phyloP scores from a whole-genome alignment of 805 yeast species.

The Wickerhamiella siamensis region DNA sequence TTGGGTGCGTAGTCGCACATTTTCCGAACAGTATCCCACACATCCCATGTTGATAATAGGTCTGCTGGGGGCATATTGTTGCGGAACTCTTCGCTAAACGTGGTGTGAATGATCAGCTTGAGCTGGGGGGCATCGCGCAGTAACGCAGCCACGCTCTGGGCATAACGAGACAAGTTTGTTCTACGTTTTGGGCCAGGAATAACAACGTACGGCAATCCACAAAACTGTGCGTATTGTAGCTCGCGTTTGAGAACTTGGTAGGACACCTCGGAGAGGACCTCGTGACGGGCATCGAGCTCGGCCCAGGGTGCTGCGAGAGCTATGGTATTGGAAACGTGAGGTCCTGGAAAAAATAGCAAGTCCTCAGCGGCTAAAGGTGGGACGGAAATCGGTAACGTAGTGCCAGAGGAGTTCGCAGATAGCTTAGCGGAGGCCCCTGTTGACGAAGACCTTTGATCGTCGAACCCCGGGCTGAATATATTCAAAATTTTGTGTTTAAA shows the following conservation, averaged over 20 bases:
- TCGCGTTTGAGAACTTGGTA: conserved; percentile 45
- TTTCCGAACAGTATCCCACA: conserved; percentile 53
- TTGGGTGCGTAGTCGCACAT: conserved; percentile 40
- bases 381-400: conserved; percentile 19
- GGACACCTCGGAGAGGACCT: conserved; percentile 37
- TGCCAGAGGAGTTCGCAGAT: background rate
- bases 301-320: conserved; percentile 56
- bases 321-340: conserved; percentile 31
- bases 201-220: conserved; percentile 42
- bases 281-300: conserved; percentile 45
- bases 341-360: conserved; percentile 31
- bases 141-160: conserved; percentile 30
- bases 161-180: conserved; percentile 36
- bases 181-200: conserved; percentile 53
- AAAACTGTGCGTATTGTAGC: conserved; percentile 40
- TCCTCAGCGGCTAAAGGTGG: conserved; percentile 32
- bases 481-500: conserved; percentile 21
- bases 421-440: background rate
- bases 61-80: conserved; percentile 27
- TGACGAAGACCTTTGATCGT: background rate
- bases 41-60: conserved; percentile 50
- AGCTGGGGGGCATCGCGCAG: conserved; percentile 20
- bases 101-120: conserved; percentile 20
- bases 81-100: conserved; percentile 31
- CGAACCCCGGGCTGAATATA: conserved; percentile 9